These are phyloP conservation scores for Podospora tetraspora DNA, from an alignment of 495 filamentous ascomycete species.

Conservation along the genomic window DNA sequence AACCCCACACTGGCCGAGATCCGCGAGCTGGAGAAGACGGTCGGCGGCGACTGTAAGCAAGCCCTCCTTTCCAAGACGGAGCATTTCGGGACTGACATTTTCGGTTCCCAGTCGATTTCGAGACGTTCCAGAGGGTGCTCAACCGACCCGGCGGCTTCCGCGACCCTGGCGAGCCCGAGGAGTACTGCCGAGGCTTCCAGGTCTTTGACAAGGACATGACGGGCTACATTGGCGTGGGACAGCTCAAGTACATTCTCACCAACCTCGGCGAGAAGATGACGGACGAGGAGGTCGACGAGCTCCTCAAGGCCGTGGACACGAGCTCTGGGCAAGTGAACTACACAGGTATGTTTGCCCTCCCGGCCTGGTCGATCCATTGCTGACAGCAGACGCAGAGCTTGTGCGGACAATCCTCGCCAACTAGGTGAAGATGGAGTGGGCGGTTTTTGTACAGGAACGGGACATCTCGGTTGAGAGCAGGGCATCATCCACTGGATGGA, in stretches of 20 bases:
- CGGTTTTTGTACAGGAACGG: constrained; percentile 7
- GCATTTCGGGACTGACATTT: not conserved
- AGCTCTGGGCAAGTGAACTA: constrained; percentile 95
- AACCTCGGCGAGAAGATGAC: constrained; percentile 98
- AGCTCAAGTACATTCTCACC: constrained; percentile 92
- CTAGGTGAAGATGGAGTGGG: constrained; percentile 38
- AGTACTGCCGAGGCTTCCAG: constrained; percentile 97
- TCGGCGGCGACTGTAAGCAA: constrained; percentile 82
- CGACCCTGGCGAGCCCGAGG: constrained; percentile 92
- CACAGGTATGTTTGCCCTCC: constrained; percentile 55
- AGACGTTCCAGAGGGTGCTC: constrained; percentile 89
- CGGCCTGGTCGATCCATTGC: not conserved
- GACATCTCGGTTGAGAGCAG: not conserved
- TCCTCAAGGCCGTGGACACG: constrained; percentile 94
- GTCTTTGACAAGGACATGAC: constrained; percentile 99
- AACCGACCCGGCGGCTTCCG: constrained; percentile 98
- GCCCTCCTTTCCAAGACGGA: not conserved
- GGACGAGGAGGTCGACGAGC: constrained; percentile 95
- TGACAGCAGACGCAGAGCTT: constrained; percentile 53
- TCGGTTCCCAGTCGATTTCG: constrained; percentile 75
- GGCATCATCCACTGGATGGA: not conserved
- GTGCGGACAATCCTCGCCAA: constrained; percentile 94
- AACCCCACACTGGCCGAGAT: constrained; percentile 95
- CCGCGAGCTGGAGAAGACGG: constrained; percentile 74
- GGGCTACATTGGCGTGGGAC: constrained; percentile 93